Evolutionary conservation across 73 alveolate species (phyloP), one percentile per base, ranked within the genome.

Genomic region (Urostyla sp.): DNA sequence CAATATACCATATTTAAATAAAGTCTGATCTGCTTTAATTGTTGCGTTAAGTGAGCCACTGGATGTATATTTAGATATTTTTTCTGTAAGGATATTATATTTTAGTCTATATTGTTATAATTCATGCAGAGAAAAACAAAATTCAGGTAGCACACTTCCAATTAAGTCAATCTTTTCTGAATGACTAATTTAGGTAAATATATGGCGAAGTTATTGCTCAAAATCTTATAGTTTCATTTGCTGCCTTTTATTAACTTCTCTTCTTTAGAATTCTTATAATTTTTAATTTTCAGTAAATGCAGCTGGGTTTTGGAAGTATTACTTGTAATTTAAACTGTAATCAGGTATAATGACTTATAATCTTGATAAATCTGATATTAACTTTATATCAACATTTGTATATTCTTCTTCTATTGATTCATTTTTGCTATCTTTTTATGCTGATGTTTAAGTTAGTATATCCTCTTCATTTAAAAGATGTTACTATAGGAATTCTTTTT

Each of bases 221-320:
- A 48, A 23, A 24, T 69, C 67, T 0, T 20, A 8, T 31, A 18
- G 69, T 34, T 69, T 69, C 83, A 34, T 57, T 55, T 49, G 55
- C 15, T 45, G 7, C 38, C 40, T 28, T 37, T 69, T 49, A 10
- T 67, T 49, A 43, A 15, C 31, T 21, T 34, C 36, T 55, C 34
- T 69, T 35, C 40, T 69, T 46, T 69, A 32, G 5, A 16, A 6
- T 5, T 26, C 61, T 43, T 49, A 21, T 4, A 63, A 43, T 32
- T 40, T 60, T 38, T 63, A 23, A 21, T 63, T 49, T 28, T 49
- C 30, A 4, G 67, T 69, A 35, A 69, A 69, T 5, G 72, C 83
- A 28, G 44, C 83, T 30, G 72, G 67, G 48, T 69, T 49, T 48
- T 69, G 72, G 30, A 69, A 69, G 54, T 69, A 69, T 46, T 46